Evolutionary conservation across 225 moss, liverwort and hornwort genomes (phyloP).

Genomic region (Antitrichia curtipendula): DNA sequence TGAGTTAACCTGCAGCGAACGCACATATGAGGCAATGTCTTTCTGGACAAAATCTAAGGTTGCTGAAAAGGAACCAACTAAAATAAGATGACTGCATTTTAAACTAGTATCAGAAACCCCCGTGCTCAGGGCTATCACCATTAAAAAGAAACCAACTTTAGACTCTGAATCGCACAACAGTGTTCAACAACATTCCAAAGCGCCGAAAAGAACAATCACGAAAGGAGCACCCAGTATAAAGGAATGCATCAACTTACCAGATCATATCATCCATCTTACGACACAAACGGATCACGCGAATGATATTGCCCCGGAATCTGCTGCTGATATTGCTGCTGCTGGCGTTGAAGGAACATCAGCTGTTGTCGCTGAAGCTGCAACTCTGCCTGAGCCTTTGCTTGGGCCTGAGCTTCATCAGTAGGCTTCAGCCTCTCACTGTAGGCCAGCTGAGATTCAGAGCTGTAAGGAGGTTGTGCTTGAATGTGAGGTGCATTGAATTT

Average conservation of each 20-base stretch:
- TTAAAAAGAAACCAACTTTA: background rate
- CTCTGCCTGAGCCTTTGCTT: slow-evolving; percentile 22
- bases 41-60: background rate
- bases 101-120: background rate
- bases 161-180: background rate
- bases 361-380: slow-evolving; percentile 69
- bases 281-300: slow-evolving; percentile 92
- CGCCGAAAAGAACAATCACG: background rate
- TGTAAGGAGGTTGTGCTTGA: slow-evolving; percentile 31
- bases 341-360: slow-evolving; percentile 60
- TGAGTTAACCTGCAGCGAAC: slow-evolving; percentile 18
- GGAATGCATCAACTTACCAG: slow-evolving; percentile 31
- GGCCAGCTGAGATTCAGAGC: slow-evolving; percentile 44
- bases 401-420: slow-evolving; percentile 33
- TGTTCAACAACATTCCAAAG: background rate
- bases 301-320: slow-evolving; percentile 88
- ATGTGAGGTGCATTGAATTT: slow-evolving; percentile 37
- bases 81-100: background rate
- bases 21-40: background rate
- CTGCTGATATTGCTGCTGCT: slow-evolving; percentile 74
- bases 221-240: background rate
- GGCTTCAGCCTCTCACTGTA: slow-evolving; percentile 32
- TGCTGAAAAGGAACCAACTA: background rate
- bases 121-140: background rate
- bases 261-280: slow-evolving; percentile 48